Evolutionary conservation across 2,329 filamentous ascomycete species (phyloP).

Genomic region (Rutstroemia sp.): DNA sequence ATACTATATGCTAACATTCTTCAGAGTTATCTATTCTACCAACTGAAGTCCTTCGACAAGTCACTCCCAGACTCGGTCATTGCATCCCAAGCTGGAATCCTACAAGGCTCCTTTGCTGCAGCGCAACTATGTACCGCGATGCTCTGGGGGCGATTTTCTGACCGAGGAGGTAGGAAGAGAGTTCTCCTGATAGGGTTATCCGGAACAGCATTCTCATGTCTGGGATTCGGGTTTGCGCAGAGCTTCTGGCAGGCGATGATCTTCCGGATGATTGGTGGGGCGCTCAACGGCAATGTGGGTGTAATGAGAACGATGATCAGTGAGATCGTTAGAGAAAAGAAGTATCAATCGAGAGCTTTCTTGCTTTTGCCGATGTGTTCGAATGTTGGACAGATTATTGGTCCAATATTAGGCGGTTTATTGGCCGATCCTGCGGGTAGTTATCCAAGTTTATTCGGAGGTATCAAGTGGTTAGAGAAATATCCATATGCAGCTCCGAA

Average conservation of each 20-base stretch:
- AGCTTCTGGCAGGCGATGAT: constrained; percentile 54
- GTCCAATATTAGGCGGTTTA: constrained; percentile 37
- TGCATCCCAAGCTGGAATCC: constrained; percentile 58
- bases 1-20: constrained; percentile 35
- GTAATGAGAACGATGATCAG: constrained; percentile 70
- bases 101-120: constrained; percentile 58
- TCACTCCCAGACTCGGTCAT: constrained; percentile 38
- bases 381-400: constrained; percentile 45
- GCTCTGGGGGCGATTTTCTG: constrained; percentile 58
- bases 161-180: constrained; percentile 50
- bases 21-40: constrained; percentile 66
- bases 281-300: constrained; percentile 65
- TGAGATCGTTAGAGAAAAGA: constrained; percentile 65
- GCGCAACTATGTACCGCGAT: constrained; percentile 65
- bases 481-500: constrained; percentile 40
- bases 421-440: constrained; percentile 37
- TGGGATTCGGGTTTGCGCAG: constrained; percentile 62
- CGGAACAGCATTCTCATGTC: constrained; percentile 53
- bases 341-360: constrained; percentile 37
- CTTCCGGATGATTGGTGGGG: constrained; percentile 52
- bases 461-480: constrained; percentile 34
- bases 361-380: constrained; percentile 54
- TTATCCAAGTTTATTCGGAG: constrained; percentile 34
- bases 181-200: constrained; percentile 57
- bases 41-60: constrained; percentile 55